These are phyloP conservation scores for Candida tetrigidarum DNA, from an alignment of 1,139 yeast species.

Conservation along the genomic window DNA sequence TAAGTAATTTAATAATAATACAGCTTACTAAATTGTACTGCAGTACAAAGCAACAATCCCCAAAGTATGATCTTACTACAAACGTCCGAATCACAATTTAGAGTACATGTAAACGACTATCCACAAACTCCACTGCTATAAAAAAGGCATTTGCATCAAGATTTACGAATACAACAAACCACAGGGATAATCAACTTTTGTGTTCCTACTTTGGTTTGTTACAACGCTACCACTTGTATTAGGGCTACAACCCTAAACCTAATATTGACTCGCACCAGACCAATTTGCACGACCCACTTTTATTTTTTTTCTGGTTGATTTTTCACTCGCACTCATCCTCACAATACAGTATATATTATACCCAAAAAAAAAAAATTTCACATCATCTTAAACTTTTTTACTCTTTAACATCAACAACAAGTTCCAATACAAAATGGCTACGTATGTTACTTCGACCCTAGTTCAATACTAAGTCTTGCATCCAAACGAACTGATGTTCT, in stretches of 20 bases:
- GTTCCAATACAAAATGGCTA: constrained; percentile 21
- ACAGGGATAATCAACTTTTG: no score
- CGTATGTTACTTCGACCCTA: constrained; percentile 20
- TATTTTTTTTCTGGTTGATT: constrained; percentile 6
- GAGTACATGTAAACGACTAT: no score
- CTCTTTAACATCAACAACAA: constrained; percentile 11
- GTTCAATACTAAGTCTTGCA: constrained; percentile 16
- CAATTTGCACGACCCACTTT: constrained; percentile 3
- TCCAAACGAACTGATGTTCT: constrained; percentile 2
- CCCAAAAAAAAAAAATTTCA: constrained; percentile 12
- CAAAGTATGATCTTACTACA: no score
- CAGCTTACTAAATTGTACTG: no score
- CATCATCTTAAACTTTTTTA: background rate
- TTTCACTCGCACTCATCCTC: background rate
- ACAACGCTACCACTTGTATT: background rate
- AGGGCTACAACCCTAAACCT: constrained; percentile 8
- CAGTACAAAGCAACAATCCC: no score
- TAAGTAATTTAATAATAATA: no score
- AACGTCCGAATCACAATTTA: no score
- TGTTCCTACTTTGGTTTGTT: no score
- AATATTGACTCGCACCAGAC: background rate
- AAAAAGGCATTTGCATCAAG: no score
- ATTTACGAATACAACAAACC: no score
- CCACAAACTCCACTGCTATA: no score
- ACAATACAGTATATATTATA: background rate